Base-by-base conservation (phyloP, 257 asterid genomes). In the Solanum medicagineum region DNA sequence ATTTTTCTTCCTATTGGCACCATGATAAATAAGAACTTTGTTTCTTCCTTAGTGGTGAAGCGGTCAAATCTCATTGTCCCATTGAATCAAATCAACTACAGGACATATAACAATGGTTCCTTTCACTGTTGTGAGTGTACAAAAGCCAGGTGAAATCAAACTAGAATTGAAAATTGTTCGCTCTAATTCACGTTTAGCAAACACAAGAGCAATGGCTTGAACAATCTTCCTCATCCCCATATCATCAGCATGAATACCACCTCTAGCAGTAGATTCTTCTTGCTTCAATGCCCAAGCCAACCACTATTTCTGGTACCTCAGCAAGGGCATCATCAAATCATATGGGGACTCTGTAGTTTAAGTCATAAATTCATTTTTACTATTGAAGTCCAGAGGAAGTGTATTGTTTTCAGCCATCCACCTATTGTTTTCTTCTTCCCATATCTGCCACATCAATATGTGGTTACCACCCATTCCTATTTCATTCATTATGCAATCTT, bases 181-280 rank as follows among this genome's bases (percentile, higher is more conserved):
- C 36, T 4, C 4, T 3, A 32, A 32, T 32, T 29, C 32, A 36
- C 1, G 40, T 36, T 36, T 36, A 36, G 6, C 6, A 36, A 36
- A 6, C 6, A 36, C 6, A 36, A 96, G 97, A 16, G 98, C 91
- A 85, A 96, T 96, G 65, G 98, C 98, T 88, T 96, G 98, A 77
- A 93, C 92, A 42, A 97, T 96, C 91, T 96, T 96, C 36, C 98
- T 98, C 98, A 94, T 96, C 16, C 98, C 98, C 98, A 93, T 96
- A 88, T 96, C 99, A 85, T 96, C 97, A 5, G 98, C 98, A 84
- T 93, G 97, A 80, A 96, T 94, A 85, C 98, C 97, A 73, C 99
- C 99, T 87, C 90, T 88, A 44, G 87, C 17, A n/a, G 1, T 16
- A 88, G 95, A 94, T 83, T 93, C 95, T 91, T 96, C 98, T 90